phyloP scores from a whole-genome alignment of 2,329 filamentous ascomycete genomes.

The Colletotrichum nymphaeae region DNA sequence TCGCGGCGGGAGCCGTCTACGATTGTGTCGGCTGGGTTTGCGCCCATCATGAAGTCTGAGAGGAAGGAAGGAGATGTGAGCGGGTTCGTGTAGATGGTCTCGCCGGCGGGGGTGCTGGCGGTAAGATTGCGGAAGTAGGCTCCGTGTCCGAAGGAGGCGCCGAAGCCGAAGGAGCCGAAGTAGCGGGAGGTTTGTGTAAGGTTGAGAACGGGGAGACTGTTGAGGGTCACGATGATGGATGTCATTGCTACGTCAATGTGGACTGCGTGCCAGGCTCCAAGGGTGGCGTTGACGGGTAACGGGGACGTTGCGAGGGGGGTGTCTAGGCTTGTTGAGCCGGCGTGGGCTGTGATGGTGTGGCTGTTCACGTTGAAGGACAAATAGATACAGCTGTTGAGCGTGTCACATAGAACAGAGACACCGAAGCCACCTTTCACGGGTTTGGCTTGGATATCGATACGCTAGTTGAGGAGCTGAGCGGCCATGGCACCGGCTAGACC shows the following conservation, averaged over 20 bases:
- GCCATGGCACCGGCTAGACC: slow-evolving; percentile 33
- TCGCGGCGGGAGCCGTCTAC: slow-evolving; percentile 50
- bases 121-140: slow-evolving; percentile 41
- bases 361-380: slow-evolving; percentile 40
- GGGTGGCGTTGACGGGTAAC: not conserved
- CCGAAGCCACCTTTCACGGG: slow-evolving; percentile 43
- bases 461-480: slow-evolving; percentile 39
- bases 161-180: slow-evolving; percentile 46
- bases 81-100: slow-evolving; percentile 39
- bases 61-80: slow-evolving; percentile 43
- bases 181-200: slow-evolving; percentile 43
- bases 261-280: slow-evolving; percentile 33
- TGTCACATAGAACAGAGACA: slow-evolving; percentile 44
- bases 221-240: slow-evolving; percentile 35
- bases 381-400: slow-evolving; percentile 44
- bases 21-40: slow-evolving; percentile 45
- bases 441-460: slow-evolving; percentile 43
- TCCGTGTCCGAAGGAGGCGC: slow-evolving; percentile 44
- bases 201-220: slow-evolving; percentile 37
- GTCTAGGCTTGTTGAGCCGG: slow-evolving; percentile 30
- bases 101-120: slow-evolving; percentile 17
- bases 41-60: slow-evolving; percentile 47
- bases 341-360: slow-evolving; percentile 32
- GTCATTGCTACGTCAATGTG: not conserved
- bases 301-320: not conserved